A percentile compares a stretch with the other conserved stretches of the same genome.
Conservation (phyloP, 192 early-diverging fungal species). For the Backusella tuberculispora region DNA sequence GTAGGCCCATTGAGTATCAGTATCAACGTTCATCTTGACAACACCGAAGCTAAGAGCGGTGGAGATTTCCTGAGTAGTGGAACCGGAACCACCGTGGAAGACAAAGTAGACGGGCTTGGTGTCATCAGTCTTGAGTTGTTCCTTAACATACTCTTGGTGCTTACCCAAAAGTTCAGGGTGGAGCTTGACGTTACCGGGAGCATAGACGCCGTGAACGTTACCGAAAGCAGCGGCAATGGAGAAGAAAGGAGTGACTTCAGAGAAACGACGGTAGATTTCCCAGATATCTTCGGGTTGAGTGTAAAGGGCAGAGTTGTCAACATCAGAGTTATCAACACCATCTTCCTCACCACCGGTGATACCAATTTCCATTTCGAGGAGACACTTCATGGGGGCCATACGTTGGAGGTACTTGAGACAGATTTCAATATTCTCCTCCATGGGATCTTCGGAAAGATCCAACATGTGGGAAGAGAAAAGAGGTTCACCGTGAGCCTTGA, state of each 20-base stretch:
- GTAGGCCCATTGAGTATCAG: constrained; percentile 98
- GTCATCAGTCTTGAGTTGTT: constrained; percentile 59
- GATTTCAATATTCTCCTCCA: constrained; percentile 91
- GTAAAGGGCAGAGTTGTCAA: constrained; percentile 90
- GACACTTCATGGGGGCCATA: constrained; percentile 84
- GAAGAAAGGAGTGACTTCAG: constrained; percentile 84
- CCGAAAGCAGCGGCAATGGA: constrained; percentile 82
- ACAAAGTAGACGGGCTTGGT: constrained; percentile 92
- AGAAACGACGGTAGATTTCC: constrained; percentile 92
- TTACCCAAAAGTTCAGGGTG: constrained; percentile 91
- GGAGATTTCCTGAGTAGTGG: constrained; percentile 36
- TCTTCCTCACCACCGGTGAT: constrained; percentile 99
- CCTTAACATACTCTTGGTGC: constrained; percentile 84
- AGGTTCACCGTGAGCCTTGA: constrained; percentile 89
- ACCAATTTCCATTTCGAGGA: constrained; percentile 98
- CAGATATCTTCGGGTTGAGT: constrained; percentile 96
- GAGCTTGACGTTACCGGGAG: constrained; percentile 94
- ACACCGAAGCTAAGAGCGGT: constrained; percentile 60
- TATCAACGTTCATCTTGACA: constrained; percentile 99
- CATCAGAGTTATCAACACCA: constrained; percentile 94
- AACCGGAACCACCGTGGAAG: constrained; percentile 97
- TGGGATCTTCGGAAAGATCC: constrained; percentile 92
- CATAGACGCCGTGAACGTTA: constrained; percentile 79
- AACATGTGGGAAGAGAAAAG: constrained; percentile 99
- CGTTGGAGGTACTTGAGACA: constrained; percentile 92